Conservation (phyloP, 345 rosid genomes). For the Cochlearia excelsa region DNA sequence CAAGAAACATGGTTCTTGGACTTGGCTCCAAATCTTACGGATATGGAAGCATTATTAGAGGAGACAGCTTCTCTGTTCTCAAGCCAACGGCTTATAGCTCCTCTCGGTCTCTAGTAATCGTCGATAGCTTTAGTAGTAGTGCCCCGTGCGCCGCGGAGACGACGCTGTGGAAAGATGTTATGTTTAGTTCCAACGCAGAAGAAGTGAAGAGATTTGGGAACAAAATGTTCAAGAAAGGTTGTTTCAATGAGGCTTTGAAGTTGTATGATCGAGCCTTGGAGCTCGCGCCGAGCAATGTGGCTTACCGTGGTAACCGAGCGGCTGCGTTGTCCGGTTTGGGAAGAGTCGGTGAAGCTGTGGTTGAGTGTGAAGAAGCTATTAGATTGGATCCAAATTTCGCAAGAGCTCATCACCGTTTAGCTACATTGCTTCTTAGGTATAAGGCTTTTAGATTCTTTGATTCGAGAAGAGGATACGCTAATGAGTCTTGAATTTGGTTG, state of each 20-base stretch:
- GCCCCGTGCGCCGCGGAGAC: background rate
- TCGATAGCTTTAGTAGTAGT: background rate
- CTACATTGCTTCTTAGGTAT: conserved; percentile 75
- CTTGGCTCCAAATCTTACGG: conserved; percentile 80
- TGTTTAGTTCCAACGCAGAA: conserved; percentile 49
- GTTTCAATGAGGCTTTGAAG: conserved; percentile 71
- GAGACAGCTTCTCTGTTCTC: conserved; percentile 23
- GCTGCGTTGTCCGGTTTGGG: conserved; percentile 67
- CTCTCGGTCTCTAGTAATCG: conserved; percentile 1
- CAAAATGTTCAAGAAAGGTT: conserved; percentile 71
- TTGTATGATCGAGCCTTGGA: conserved; percentile 79
- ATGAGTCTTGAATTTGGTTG: conserved; percentile 27
- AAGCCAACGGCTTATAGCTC: conserved; percentile 6
- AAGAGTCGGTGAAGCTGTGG: conserved; percentile 70
- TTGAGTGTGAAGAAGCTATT: conserved; percentile 79
- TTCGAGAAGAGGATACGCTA: too few relatives aligned
- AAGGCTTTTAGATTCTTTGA: too few relatives aligned
- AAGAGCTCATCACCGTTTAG: conserved; percentile 91
- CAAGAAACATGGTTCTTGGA: conserved; percentile 66
- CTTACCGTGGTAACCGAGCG: conserved; percentile 75
- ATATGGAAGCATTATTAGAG: conserved; percentile 83
- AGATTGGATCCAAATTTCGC: conserved; percentile 67
- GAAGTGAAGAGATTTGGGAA: conserved; percentile 72
- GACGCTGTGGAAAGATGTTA: conserved; percentile 21
- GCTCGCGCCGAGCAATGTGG: conserved; percentile 61